Conservation (phyloP, 768 basidiomycete species). For the Boletus tomentosulus region DNA sequence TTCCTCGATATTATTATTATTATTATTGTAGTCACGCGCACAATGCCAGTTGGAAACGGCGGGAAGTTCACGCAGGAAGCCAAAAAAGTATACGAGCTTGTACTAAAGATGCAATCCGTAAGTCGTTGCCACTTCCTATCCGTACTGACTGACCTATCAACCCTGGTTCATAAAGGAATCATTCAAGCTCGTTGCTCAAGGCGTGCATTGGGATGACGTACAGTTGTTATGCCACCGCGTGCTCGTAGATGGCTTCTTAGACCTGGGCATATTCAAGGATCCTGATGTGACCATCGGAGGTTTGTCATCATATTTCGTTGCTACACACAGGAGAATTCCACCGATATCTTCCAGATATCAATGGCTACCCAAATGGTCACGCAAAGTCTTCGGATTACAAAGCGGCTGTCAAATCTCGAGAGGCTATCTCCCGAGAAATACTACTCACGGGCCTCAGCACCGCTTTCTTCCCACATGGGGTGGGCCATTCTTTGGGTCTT, state of each 20-base stretch:
- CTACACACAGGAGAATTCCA: not conserved
- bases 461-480: constrained; percentile 93
- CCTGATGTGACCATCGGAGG: constrained; percentile 35
- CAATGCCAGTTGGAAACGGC: constrained; percentile 90
- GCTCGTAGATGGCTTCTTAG: constrained; percentile 78
- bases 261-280: constrained; percentile 82
- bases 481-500: constrained; percentile 87
- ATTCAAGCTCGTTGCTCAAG: constrained; percentile 65
- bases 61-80: constrained; percentile 85
- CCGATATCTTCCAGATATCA: constrained; percentile 2
- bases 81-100: constrained; percentile 79
- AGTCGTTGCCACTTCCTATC: constrained; percentile 1
- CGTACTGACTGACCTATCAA: not conserved
- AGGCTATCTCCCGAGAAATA: constrained; percentile 43
- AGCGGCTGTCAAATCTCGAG: constrained; percentile 8
- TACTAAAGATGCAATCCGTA: constrained; percentile 87
- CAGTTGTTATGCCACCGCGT: constrained; percentile 81
- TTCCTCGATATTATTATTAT: not conserved
- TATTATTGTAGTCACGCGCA: constrained; percentile 53
- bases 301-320: not conserved
- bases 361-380: constrained; percentile 1
- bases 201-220: constrained; percentile 86
- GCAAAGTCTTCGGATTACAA: not conserved
- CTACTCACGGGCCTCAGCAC: constrained; percentile 71
- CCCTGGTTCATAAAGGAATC: constrained; percentile 48